Evolutionary conservation across 139 green algal species (phyloP).

Genomic region (Mesotaenium endlicherianum): DNA sequence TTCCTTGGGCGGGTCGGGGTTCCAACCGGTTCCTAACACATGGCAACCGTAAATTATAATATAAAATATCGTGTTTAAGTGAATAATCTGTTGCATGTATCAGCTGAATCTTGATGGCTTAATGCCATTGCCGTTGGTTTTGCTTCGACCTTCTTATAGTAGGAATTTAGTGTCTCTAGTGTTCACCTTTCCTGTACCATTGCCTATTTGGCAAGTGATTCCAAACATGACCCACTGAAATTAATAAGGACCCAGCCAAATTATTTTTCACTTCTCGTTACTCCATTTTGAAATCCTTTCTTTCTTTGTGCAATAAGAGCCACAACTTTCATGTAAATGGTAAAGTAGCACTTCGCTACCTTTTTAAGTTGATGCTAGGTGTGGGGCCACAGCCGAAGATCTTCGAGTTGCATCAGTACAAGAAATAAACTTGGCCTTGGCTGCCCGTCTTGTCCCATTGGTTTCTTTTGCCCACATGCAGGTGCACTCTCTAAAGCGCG

Average conservation of each 20-base stretch:
- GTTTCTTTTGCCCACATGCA: not conserved
- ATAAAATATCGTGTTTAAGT: not conserved
- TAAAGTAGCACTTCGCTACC: not conserved
- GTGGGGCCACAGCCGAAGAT: too few species aligned
- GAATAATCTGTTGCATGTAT: not conserved
- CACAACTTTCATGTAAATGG: not conserved
- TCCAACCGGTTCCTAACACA: not conserved
- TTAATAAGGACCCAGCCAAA: too few species aligned
- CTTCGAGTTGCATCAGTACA: too few species aligned
- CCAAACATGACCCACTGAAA: too few species aligned
- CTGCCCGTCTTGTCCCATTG: not conserved
- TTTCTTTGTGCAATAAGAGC: not conserved
- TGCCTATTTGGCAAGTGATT: too few species aligned
- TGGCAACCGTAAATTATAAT: not conserved
- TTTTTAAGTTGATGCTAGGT: not conserved
- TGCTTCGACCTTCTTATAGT: too few species aligned
- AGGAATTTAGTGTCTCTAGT: too few species aligned
- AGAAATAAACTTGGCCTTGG: too few species aligned
- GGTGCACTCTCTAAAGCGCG: conserved; percentile 6
- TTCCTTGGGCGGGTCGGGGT: not conserved
- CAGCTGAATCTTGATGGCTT: not conserved
- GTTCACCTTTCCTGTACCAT: too few species aligned
- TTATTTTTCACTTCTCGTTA: too few species aligned
- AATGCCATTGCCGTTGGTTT: not conserved
- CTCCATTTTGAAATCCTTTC: too few species aligned